Percentiles rank a stretch among this genome's conserved stretches.
Conservation (phyloP, 2,329 filamentous ascomycete species). For the Teratosphaeria viscida region DNA sequence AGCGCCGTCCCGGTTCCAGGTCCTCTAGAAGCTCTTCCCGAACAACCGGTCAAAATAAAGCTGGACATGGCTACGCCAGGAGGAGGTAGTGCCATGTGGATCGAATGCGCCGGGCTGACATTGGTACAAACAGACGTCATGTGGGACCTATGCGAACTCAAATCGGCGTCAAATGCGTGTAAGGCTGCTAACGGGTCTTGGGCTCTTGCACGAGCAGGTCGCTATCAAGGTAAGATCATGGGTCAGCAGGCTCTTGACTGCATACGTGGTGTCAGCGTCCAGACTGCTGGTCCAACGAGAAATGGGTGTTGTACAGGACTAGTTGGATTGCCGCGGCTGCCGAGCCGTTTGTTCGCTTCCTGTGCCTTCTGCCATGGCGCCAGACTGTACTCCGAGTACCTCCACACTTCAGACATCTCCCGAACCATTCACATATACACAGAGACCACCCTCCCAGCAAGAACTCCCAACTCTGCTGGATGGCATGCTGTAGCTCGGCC, state of each 20-base stretch:
- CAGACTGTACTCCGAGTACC: background rate
- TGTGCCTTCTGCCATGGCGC: background rate
- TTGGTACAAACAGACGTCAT: background rate
- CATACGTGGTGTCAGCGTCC: background rate
- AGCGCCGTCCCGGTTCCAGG: background rate
- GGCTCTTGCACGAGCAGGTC: background rate
- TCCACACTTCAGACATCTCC: background rate
- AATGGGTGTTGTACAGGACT: background rate
- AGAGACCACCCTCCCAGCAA: background rate
- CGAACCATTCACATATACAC: background rate
- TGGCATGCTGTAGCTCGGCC: background rate
- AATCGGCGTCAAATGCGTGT: background rate
- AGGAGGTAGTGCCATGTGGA: background rate
- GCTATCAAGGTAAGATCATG: background rate
- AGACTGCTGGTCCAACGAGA: background rate
- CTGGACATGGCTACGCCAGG: background rate
- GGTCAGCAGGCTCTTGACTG: background rate
- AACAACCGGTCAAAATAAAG: background rate
- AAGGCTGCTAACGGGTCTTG: background rate
- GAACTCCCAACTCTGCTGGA: background rate
- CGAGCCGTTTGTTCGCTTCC: background rate
- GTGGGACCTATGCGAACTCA: background rate
- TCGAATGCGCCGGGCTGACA: background rate
- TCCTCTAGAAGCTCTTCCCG: background rate
- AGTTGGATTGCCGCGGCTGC: background rate